Conservation (phyloP, 192 early-diverging fungal genomes). For the Phlyctochytrium planicorne region DNA sequence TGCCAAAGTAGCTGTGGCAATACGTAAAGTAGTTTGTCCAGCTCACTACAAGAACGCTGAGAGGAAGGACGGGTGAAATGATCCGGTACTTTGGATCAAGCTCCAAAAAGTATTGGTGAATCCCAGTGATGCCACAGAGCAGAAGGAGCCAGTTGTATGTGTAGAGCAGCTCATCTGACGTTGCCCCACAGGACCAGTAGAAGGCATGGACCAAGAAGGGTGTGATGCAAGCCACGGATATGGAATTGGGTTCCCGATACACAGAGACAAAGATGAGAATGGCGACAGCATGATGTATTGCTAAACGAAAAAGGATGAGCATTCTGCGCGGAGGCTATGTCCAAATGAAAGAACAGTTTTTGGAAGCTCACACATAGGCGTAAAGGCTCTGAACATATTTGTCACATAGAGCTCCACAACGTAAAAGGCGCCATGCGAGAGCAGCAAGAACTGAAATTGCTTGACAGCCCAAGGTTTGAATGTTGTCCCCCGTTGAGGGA, state of each 20-base stretch:
- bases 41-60: background rate
- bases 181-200: background rate
- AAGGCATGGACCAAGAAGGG: background rate
- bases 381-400: slow-evolving; percentile 7
- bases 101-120: background rate
- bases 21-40: background rate
- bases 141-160: background rate
- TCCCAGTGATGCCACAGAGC: background rate
- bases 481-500: background rate
- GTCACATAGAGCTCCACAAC: slow-evolving; percentile 6
- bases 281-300: background rate
- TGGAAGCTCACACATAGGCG: slow-evolving; percentile 1
- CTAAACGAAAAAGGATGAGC: no score
- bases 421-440: slow-evolving; percentile 13
- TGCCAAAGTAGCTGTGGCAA: background rate
- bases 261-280: background rate
- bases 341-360: no score
- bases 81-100: background rate
- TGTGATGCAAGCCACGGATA: background rate
- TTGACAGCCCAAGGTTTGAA: slow-evolving; percentile 9
- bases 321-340: background rate
- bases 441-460: slow-evolving; percentile 9
- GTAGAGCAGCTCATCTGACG: background rate
- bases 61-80: background rate
- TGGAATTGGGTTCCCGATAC: background rate